phyloP scores from a whole-genome alignment of 2,329 filamentous ascomycete species.

The Chalaropsis thielavioides region DNA sequence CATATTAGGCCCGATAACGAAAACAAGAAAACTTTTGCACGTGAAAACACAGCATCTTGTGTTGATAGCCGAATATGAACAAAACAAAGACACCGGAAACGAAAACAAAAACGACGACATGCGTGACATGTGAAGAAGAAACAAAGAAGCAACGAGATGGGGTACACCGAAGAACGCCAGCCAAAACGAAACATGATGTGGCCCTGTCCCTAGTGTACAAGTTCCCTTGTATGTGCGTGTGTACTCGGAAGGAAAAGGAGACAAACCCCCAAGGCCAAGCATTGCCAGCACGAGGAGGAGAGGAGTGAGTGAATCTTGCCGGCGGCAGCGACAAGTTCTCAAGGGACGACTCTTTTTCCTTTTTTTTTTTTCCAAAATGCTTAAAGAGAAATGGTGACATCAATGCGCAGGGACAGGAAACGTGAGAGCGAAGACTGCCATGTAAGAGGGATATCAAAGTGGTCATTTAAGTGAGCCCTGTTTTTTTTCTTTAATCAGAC shows the following conservation, averaged over 20 bases:
- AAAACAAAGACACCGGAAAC: background rate
- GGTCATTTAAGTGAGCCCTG: background rate
- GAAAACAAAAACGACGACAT: slow-evolving; percentile 8
- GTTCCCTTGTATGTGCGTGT: background rate
- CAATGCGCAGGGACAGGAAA: slow-evolving; percentile 1
- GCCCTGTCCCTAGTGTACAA: background rate
- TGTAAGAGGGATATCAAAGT: background rate
- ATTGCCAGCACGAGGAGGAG: background rate
- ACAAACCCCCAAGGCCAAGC: too few relatives aligned
- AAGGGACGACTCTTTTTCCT: background rate
- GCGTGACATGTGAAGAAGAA: slow-evolving; percentile 6
- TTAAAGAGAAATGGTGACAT: background rate
- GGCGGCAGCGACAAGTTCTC: too few relatives aligned
- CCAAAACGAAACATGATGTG: slow-evolving; percentile 14
- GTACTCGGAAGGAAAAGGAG: too few relatives aligned
- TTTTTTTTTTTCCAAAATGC: background rate
- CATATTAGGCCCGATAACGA: background rate
- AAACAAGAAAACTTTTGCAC: background rate
- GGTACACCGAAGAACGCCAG: slow-evolving; percentile 15
- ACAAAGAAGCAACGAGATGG: slow-evolving; percentile 12
- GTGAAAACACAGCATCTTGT: background rate
- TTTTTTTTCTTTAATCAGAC: slow-evolving; percentile 8
- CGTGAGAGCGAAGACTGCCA: background rate
- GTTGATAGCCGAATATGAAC: background rate
- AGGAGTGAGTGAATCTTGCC: background rate